Conservation (phyloP, 78 protist species). For the Planoprotostelium fungivorum region DNA sequence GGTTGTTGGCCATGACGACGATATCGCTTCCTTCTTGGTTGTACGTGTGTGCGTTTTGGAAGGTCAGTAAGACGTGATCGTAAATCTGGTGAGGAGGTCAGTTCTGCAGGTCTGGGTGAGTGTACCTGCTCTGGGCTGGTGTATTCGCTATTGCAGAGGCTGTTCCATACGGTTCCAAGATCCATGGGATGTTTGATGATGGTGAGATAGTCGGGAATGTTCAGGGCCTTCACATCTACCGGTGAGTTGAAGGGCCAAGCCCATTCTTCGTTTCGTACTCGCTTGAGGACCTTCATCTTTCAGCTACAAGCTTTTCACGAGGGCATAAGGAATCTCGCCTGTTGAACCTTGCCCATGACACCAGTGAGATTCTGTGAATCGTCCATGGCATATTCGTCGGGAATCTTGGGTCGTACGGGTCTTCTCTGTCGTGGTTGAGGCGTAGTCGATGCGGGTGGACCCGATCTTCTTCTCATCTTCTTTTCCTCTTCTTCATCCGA, state of each 20-base stretch:
- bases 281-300: background rate
- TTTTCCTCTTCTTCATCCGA: background rate
- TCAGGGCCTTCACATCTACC: conserved; percentile 77
- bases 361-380: background rate
- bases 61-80: conserved; percentile 33
- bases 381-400: background rate
- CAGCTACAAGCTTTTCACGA: background rate
- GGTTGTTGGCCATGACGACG: conserved; percentile 40
- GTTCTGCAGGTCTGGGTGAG: background rate
- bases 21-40: conserved; percentile 44
- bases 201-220: conserved; percentile 74
- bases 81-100: conserved; percentile 20
- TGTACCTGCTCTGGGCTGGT: background rate
- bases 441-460: background rate
- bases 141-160: conserved; percentile 33
- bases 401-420: background rate
- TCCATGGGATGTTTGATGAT: conserved; percentile 88
- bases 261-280: background rate
- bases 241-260: conserved; percentile 65
- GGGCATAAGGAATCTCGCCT: background rate
- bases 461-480: background rate
- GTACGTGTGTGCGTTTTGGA: conserved; percentile 36
- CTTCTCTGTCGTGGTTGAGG: background rate
- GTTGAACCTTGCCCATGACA: background rate
- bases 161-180: conserved; percentile 72